These are phyloP conservation scores for Fusarium metavorans DNA, from an alignment of 2,329 filamentous ascomycete species.

Conservation along the genomic window DNA sequence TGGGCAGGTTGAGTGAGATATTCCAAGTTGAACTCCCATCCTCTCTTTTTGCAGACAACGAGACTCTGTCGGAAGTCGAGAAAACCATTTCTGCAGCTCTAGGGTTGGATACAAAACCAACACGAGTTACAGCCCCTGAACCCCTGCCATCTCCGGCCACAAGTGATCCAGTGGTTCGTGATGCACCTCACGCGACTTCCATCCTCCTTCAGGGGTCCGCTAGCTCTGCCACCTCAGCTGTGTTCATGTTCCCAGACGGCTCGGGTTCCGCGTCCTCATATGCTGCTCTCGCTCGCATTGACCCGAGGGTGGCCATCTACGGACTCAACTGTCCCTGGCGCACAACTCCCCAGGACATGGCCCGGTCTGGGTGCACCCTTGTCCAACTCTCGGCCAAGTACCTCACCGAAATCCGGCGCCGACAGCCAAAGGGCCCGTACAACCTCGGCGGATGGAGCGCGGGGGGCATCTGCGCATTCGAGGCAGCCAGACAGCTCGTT, in stretches of 20 bases:
- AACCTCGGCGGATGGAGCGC: slow-evolving; percentile 81
- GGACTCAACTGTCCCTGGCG: slow-evolving; percentile 73
- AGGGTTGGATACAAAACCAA: background rate
- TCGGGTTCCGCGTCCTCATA: slow-evolving; percentile 48
- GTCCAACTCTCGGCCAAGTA: slow-evolving; percentile 53
- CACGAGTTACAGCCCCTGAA: background rate
- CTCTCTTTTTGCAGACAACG: slow-evolving; percentile 30
- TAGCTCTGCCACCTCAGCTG: slow-evolving; percentile 6
- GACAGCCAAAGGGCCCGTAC: slow-evolving; percentile 77
- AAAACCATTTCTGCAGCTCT: slow-evolving; percentile 21
- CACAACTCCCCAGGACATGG: slow-evolving; percentile 69
- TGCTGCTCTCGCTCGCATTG: slow-evolving; percentile 51
- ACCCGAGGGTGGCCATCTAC: slow-evolving; percentile 61
- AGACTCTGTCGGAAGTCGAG: slow-evolving; percentile 34
- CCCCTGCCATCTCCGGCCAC: too few species aligned
- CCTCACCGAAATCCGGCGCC: slow-evolving; percentile 73
- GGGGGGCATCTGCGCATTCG: slow-evolving; percentile 78
- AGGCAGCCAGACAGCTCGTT: slow-evolving; percentile 71
- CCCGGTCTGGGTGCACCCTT: slow-evolving; percentile 47
- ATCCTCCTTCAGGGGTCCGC: slow-evolving; percentile 38
- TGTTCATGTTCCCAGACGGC: slow-evolving; percentile 48
- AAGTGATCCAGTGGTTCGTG: slow-evolving; percentile 9
- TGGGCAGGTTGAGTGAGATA: slow-evolving; percentile 42
- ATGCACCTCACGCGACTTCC: slow-evolving; percentile 37
- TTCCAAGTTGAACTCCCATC: slow-evolving; percentile 31